A percentile compares a stretch with the other conserved stretches of the same genome.
Conservation (phyloP, 345 rosid species). For the Aquilaria yunnanensis region DNA sequence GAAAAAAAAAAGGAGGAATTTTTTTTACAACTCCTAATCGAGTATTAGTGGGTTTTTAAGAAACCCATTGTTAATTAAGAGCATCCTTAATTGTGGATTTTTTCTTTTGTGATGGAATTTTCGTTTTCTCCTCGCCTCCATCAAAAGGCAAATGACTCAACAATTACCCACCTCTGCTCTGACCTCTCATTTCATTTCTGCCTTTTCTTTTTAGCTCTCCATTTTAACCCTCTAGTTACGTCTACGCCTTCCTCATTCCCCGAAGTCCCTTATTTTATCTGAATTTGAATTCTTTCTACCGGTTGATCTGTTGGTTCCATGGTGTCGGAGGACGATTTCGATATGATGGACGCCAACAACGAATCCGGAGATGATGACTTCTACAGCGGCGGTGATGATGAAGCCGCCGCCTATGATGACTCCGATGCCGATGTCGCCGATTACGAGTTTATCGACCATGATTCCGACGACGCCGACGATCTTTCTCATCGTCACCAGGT, state of each 20-base stretch:
- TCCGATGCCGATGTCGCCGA: slow-evolving; percentile 52
- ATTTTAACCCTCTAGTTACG: not conserved
- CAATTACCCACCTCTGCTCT: not conserved
- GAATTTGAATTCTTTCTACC: slow-evolving; percentile 1
- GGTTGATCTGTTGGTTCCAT: slow-evolving; percentile 9
- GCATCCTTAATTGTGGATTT: no score
- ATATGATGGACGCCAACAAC: slow-evolving; percentile 45
- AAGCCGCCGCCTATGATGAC: slow-evolving; percentile 26
- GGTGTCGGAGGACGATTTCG: slow-evolving; percentile 50
- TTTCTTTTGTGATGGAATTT: not conserved
- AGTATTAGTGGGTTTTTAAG: no score
- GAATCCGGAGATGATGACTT: slow-evolving; percentile 68
- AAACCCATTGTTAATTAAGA: no score
- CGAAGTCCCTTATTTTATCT: not conserved
- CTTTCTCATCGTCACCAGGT: slow-evolving; percentile 67
- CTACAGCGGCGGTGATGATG: slow-evolving; percentile 73
- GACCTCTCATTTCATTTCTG: not conserved
- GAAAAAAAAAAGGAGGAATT: no score
- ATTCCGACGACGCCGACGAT: slow-evolving; percentile 66
- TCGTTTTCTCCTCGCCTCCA: not conserved
- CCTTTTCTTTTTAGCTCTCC: not conserved
- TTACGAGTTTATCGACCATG: slow-evolving; percentile 67
- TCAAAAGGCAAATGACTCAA: not conserved
- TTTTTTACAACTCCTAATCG: no score
- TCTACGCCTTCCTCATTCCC: not conserved